Evolutionary conservation across 2,329 filamentous ascomycete species (phyloP).

Genomic region (Neonectria coccinea): DNA sequence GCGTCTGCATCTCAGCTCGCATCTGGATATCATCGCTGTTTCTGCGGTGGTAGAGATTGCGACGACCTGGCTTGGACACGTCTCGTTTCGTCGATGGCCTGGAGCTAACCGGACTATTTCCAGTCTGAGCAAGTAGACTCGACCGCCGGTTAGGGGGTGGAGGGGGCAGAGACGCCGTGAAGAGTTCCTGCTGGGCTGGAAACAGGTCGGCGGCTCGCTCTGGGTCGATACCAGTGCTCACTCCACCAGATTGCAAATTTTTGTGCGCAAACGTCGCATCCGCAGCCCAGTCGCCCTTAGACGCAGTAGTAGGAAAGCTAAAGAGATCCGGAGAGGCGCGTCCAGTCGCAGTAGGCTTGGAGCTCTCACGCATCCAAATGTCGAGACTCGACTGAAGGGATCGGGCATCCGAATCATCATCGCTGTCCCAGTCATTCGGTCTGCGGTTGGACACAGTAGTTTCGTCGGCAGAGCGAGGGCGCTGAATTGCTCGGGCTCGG

Average conservation of each 20-base stretch:
- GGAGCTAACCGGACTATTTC: conserved; percentile 39
- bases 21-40: conserved; percentile 50
- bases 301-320: conserved; percentile 58
- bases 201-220: conserved; percentile 62
- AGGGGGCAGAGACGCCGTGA: conserved; percentile 55
- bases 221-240: conserved; percentile 43
- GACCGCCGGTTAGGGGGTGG: conserved; percentile 65
- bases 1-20: conserved; percentile 41
- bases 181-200: conserved; percentile 55
- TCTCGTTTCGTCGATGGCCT: conserved; percentile 34
- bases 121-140: conserved; percentile 63
- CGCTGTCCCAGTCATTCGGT: conserved; percentile 59
- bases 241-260: conserved; percentile 36
- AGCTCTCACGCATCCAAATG: conserved; percentile 68
- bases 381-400: conserved; percentile 65
- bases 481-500: conserved; percentile 45
- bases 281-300: conserved; percentile 59
- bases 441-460: conserved; percentile 56
- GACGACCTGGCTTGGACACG: conserved; percentile 36
- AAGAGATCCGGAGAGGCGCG: conserved; percentile 65
- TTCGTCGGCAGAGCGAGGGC: conserved; percentile 62
- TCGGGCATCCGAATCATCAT: conserved; percentile 55
- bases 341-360: conserved; percentile 52
- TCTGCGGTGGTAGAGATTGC: conserved; percentile 33
- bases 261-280: conserved; percentile 59